Percentiles rank a stretch among this genome's conserved stretches.
These are phyloP conservation scores for Santalum album DNA, from an alignment of 164 flowering plant genomes.

Conservation along the genomic window DNA sequence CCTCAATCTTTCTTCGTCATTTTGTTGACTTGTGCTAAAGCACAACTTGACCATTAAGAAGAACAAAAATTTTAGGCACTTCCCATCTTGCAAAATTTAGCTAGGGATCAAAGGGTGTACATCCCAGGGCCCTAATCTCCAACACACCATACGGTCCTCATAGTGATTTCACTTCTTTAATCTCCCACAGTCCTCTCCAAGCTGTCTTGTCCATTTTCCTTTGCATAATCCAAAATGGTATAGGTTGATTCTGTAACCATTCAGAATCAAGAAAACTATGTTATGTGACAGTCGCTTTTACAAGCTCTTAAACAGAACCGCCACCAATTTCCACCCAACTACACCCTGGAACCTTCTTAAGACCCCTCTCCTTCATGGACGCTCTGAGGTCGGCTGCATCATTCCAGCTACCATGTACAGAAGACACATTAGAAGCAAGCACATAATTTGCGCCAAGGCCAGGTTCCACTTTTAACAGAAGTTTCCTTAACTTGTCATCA, in stretches of 20 bases:
- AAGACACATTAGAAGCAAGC: conserved; percentile 33
- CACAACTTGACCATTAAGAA: no score
- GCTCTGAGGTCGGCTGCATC: conserved; percentile 26
- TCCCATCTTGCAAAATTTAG: no score
- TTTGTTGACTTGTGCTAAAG: no score
- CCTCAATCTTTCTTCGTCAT: no score
- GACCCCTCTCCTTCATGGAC: conserved; percentile 36
- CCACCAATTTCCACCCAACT: conserved; percentile 38
- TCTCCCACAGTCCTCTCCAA: no score
- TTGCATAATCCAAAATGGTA: not conserved
- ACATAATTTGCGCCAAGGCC: conserved; percentile 50
- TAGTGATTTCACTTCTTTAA: no score
- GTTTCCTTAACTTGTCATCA: conserved; percentile 24
- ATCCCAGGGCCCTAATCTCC: no score
- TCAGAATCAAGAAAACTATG: not conserved
- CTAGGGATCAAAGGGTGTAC: no score
- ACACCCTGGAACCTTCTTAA: conserved; percentile 44
- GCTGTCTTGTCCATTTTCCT: no score
- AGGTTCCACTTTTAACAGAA: conserved; percentile 40
- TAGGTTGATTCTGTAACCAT: not conserved
- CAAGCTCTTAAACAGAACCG: not conserved
- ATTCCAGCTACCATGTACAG: conserved; percentile 27
- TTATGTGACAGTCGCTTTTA: not conserved
- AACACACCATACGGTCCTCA: no score
- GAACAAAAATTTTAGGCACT: no score